phyloP scores from a whole-genome alignment of 2,329 filamentous ascomycete genomes.

The Penicillium corylophilum region DNA sequence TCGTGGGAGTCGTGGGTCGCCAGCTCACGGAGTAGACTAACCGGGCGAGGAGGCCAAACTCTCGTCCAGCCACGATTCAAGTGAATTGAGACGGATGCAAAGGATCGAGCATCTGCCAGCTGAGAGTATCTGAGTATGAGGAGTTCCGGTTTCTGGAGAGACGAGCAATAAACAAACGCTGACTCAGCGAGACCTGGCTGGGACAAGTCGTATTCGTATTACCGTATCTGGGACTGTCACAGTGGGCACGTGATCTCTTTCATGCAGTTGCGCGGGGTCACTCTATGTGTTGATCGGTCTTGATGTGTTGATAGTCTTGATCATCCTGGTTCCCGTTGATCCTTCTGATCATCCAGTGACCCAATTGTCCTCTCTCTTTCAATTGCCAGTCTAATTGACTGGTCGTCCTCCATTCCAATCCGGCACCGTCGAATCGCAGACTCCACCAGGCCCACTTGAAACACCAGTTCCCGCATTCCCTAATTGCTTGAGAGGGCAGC shows the following conservation, averaged over 20 bases:
- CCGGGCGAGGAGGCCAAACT: slow-evolving; percentile 23
- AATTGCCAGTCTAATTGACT: not conserved
- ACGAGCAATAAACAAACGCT: slow-evolving; percentile 38
- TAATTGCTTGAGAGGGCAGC: slow-evolving; percentile 15
- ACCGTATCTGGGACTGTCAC: not conserved
- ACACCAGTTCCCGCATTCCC: slow-evolving; percentile 25
- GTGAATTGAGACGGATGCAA: slow-evolving; percentile 7
- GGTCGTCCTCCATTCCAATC: not conserved
- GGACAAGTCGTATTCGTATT: slow-evolving; percentile 21
- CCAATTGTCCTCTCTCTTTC: not conserved
- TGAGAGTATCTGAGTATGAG: slow-evolving; percentile 7
- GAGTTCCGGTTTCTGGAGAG: slow-evolving; percentile 31
- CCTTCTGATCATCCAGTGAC: not conserved
- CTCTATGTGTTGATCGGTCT: not conserved
- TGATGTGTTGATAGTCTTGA: not conserved
- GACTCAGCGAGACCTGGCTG: slow-evolving; percentile 27
- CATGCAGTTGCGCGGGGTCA: not conserved
- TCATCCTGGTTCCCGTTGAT: not conserved
- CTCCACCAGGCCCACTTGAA: slow-evolving; percentile 25
- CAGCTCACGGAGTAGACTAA: slow-evolving; percentile 25
- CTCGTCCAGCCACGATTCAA: slow-evolving; percentile 24
- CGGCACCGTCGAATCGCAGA: slow-evolving; percentile 12
- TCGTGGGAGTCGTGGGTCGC: slow-evolving; percentile 24
- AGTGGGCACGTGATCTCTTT: not conserved
- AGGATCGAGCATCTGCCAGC: slow-evolving; percentile 1